Evolutionary conservation across 352 stramenopile species (phyloP).

Genomic region (Thalassiosira sp.): DNA sequence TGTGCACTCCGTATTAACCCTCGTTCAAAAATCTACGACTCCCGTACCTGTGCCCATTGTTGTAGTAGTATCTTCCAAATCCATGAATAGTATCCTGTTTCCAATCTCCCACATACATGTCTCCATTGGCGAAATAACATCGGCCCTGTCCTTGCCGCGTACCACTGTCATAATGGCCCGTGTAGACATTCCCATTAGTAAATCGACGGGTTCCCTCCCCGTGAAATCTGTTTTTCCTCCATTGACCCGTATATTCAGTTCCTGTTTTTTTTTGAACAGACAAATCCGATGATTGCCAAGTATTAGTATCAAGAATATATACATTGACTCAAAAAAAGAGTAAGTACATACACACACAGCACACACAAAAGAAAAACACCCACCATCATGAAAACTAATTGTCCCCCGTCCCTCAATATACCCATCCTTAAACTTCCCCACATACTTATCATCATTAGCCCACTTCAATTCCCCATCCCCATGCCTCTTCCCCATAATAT

Average conservation of each 20-base stretch:
- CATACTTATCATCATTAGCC: conserved; percentile 63
- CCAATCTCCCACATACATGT: conserved; percentile 67
- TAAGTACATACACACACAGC: too few relatives aligned
- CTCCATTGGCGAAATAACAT: conserved; percentile 64
- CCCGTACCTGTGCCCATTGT: conserved; percentile 35
- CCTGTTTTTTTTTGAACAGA: conserved; percentile 11
- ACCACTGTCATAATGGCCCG: conserved; percentile 47
- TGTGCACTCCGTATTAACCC: too few relatives aligned
- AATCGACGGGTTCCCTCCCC: conserved; percentile 57
- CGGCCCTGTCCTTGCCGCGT: conserved; percentile 57
- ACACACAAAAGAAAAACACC: conserved; percentile 5
- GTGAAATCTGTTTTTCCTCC: conserved; percentile 63
- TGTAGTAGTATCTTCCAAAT: conserved; percentile 61
- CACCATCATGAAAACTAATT: conserved; percentile 58
- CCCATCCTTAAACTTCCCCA: conserved; percentile 62
- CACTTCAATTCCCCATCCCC: conserved; percentile 60
- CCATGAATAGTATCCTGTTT: conserved; percentile 63
- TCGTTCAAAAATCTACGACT: too few relatives aligned
- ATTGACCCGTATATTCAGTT: conserved; percentile 68
- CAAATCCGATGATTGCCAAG: neutral
- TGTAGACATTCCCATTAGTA: conserved; percentile 67
- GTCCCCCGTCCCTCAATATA: conserved; percentile 58
- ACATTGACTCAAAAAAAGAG: too few relatives aligned
- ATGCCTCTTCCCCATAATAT: conserved; percentile 55
- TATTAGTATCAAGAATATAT: too few relatives aligned